Conservation (phyloP, 257 asterid genomes). For the Salvia rosmarinus region DNA sequence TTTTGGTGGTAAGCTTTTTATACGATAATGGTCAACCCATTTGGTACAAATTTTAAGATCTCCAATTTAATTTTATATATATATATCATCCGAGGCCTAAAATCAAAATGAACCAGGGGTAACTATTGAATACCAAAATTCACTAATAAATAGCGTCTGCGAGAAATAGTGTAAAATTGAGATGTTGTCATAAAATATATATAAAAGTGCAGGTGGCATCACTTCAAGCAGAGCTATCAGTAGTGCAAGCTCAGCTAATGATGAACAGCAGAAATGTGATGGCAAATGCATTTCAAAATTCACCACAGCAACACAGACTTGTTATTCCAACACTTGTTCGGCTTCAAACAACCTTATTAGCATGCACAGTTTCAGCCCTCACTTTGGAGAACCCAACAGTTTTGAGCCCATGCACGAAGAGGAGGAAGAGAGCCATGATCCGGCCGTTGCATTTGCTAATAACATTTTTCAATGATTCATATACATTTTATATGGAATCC, state of each 20-base stretch:
- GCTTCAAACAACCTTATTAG: slow-evolving; percentile 62
- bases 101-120: no score
- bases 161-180: no score
- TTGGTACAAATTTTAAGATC: no score
- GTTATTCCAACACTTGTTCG: slow-evolving; percentile 68
- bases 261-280: slow-evolving; percentile 63
- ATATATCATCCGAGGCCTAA: not conserved
- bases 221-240: slow-evolving; percentile 72
- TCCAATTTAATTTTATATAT: no score
- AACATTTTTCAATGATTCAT: slow-evolving; percentile 59
- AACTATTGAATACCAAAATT: no score
- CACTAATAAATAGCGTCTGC: not conserved
- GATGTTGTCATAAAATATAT: not conserved
- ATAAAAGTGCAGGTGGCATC: slow-evolving; percentile 58
- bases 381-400: slow-evolving; percentile 47
- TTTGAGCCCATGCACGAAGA: slow-evolving; percentile 56
- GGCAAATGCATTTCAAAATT: slow-evolving; percentile 60
- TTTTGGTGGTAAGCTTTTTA: no score
- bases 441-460: slow-evolving; percentile 55
- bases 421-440: slow-evolving; percentile 59
- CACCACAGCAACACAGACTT: slow-evolving; percentile 46
- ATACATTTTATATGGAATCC: no score
- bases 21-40: not conserved
- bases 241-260: slow-evolving; percentile 73
- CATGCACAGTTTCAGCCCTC: slow-evolving; percentile 46